phyloP scores from a whole-genome alignment of 73 alveolate species.

The Urostyla sp. region DNA sequence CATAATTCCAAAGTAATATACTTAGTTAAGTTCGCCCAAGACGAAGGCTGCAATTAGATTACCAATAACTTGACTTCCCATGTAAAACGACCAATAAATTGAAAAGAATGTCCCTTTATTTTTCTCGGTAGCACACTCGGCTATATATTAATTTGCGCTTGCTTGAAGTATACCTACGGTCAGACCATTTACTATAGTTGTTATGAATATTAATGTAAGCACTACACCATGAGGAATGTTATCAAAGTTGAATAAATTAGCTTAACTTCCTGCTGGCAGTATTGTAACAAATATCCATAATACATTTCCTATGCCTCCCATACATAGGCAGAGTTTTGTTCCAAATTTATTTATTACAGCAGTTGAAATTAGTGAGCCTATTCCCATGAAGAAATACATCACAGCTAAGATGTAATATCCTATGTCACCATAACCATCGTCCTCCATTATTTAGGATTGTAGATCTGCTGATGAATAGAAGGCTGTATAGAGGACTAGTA shows the following conservation, averaged over 20 bases:
- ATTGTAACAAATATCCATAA: conserved; percentile 23
- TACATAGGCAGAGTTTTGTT: neutral
- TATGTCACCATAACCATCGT: conserved; percentile 19
- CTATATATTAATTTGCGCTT: conserved; percentile 44
- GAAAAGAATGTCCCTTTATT: conserved; percentile 60
- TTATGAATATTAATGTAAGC: conserved; percentile 4
- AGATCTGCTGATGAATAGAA: conserved; percentile 3
- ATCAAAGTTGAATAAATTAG: neutral
- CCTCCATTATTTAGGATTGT: conserved; percentile 40
- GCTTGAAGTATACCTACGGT: conserved; percentile 56
- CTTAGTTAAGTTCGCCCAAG: conserved; percentile 18
- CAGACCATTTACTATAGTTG: conserved; percentile 47
- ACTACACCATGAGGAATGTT: conserved; percentile 17
- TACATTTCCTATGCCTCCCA: conserved; percentile 48
- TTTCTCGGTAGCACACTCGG: conserved; percentile 57
- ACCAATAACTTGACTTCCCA: conserved; percentile 55
- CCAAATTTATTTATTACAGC: conserved; percentile 50
- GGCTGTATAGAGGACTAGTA: conserved; percentile 41
- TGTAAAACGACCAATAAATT: conserved; percentile 59
- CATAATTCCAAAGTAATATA: conserved; percentile 35
- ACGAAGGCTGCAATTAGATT: conserved; percentile 63
- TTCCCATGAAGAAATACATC: conserved; percentile 39
- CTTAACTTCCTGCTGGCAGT: conserved; percentile 22
- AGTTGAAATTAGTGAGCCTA: conserved; percentile 34
- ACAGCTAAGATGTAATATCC: conserved; percentile 57